A percentile compares a stretch with the other conserved stretches of the same genome.
These are phyloP conservation scores for Coniochaeta hoffmannii DNA, from an alignment of 2,329 filamentous ascomycete species.

Conservation along the genomic window DNA sequence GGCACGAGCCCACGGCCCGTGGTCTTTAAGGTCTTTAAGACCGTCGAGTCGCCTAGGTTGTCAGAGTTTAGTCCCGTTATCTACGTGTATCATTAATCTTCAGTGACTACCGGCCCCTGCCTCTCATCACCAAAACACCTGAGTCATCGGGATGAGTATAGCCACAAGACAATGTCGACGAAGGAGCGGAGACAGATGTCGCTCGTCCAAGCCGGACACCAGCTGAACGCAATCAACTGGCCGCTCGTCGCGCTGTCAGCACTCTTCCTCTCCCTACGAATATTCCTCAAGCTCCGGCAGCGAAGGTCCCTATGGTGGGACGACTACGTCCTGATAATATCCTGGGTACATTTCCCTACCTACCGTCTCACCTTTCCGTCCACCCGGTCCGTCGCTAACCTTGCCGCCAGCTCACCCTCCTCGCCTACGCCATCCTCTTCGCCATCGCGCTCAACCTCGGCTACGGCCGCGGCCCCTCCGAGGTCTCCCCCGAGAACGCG, in stretches of 20 bases:
- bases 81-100: no score
- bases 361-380: background rate
- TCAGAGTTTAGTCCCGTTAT: no score
- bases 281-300: background rate
- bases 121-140: no score
- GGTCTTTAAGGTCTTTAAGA: background rate
- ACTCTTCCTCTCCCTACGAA: background rate
- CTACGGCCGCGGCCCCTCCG: conserved; percentile 4
- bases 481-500: conserved; percentile 1
- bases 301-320: conserved; percentile 2
- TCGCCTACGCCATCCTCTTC: conserved; percentile 3
- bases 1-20: background rate
- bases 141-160: background rate
- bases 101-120: no score
- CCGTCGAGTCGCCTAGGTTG: no score
- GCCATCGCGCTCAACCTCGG: conserved; percentile 6
- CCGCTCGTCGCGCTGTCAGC: background rate
- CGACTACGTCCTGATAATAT: conserved; percentile 1
- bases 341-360: background rate
- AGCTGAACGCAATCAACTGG: conserved; percentile 3
- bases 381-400: no score
- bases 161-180: background rate
- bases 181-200: background rate
- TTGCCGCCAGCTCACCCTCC: conserved; percentile 6
- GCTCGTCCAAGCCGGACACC: background rate